Percentiles rank a stretch among this genome's conserved stretches.
Conservation (phyloP, 2,329 filamentous ascomycete genomes). For the Gyromitra esculenta region DNA sequence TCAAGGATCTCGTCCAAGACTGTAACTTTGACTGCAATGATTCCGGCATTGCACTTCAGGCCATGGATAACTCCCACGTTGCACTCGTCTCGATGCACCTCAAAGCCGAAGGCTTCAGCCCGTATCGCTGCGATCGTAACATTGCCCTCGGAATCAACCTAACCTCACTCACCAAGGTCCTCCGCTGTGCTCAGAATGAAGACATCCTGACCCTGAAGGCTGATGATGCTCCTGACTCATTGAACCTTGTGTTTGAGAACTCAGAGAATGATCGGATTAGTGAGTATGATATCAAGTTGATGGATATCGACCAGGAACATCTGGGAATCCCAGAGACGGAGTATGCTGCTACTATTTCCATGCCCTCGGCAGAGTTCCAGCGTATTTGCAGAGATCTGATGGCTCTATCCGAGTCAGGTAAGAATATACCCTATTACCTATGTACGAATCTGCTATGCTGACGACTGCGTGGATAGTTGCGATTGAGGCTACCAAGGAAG, state of each 20-base stretch:
- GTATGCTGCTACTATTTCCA: slow-evolving; percentile 87
- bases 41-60: slow-evolving; percentile 95
- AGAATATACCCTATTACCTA: slow-evolving; percentile 58
- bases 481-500: slow-evolving; percentile 96
- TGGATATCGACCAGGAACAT: slow-evolving; percentile 99
- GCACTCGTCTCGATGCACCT: slow-evolving; percentile 99
- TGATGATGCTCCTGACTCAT: slow-evolving; percentile 92
- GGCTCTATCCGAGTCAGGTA: slow-evolving; percentile 94
- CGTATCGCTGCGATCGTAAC: slow-evolving; percentile 98
- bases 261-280: slow-evolving; percentile 86
- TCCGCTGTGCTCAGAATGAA: slow-evolving; percentile 91
- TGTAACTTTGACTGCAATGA: slow-evolving; percentile 99
- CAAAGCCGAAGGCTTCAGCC: slow-evolving; percentile 91
- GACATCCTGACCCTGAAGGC: slow-evolving; percentile 97
- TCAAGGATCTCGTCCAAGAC: slow-evolving; percentile 99
- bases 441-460: slow-evolving; percentile 36
- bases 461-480: slow-evolving; percentile 71
- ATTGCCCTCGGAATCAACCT: slow-evolving; percentile 98
- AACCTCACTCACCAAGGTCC: slow-evolving; percentile 93
- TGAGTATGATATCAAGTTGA: slow-evolving; percentile 99
- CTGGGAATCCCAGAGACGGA: slow-evolving; percentile 99
- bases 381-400: slow-evolving; percentile 93
- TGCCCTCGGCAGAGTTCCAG: slow-evolving; percentile 91
- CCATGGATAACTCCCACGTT: slow-evolving; percentile 99
- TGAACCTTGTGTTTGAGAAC: slow-evolving; percentile 96